phyloP scores from a whole-genome alignment of 2,329 filamentous ascomycete genomes.

The Gnomoniopsis smithogilvyi region DNA sequence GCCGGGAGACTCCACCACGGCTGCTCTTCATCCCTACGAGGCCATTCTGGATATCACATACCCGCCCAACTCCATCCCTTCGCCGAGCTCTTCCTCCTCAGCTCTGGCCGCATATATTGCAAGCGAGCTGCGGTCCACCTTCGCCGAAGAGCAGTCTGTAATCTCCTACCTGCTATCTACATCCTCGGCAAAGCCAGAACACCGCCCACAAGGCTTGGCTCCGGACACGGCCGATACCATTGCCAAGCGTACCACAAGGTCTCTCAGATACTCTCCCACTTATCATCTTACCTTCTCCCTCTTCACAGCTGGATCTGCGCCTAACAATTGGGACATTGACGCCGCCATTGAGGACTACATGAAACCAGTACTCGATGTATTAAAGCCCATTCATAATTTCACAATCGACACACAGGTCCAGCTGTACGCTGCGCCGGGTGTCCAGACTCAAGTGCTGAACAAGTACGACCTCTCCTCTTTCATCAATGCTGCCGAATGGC shows the following conservation, averaged over 20 bases:
- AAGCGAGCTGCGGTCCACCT: constrained; percentile 71
- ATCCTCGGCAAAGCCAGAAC: constrained; percentile 40
- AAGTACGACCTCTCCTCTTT: constrained; percentile 91
- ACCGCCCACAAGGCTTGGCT: constrained; percentile 42
- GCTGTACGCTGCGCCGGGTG: constrained; percentile 75
- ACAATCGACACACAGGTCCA: constrained; percentile 96
- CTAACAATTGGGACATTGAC: constrained; percentile 91
- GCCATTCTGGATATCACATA: constrained; percentile 77
- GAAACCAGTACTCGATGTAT: constrained; percentile 72
- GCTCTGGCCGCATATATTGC: constrained; percentile 75
- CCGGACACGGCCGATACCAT: constrained; percentile 53
- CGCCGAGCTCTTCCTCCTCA: constrained; percentile 66
- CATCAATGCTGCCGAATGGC: constrained; percentile 98
- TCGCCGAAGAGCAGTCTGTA: constrained; percentile 84
- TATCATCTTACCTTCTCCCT: constrained; percentile 96
- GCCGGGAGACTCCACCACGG: constrained; percentile 58
- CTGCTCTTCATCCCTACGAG: constrained; percentile 65
- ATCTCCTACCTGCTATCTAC: constrained; percentile 71
- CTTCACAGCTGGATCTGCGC: constrained; percentile 74
- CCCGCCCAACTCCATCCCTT: constrained; percentile 63
- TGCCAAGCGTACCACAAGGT: constrained; percentile 72
- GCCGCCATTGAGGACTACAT: constrained; percentile 77
- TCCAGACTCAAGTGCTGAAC: constrained; percentile 62
- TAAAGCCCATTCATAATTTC: constrained; percentile 86
- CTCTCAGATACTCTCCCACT: constrained; percentile 86